Percentiles rank a stretch among this genome's conserved stretches.
Evolutionary conservation across 2,329 filamentous ascomycete genomes (phyloP).

Genomic region (Neurospora sp.): DNA sequence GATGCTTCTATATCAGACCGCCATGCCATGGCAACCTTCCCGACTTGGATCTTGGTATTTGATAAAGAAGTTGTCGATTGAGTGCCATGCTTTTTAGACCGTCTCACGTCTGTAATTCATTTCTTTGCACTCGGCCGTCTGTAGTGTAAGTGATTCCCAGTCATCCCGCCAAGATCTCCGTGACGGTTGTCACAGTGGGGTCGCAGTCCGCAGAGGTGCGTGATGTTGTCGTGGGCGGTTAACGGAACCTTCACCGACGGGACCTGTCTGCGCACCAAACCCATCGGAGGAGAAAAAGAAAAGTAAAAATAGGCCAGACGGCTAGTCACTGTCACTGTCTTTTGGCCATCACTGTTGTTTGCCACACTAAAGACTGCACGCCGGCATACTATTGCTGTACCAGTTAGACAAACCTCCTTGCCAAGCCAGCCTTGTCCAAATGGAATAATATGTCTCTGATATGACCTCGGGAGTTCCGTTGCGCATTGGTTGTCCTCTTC

Average conservation of each 20-base stretch:
- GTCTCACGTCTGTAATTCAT: not conserved
- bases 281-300: not conserved
- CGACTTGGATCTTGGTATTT: not conserved
- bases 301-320: not conserved
- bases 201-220: not conserved
- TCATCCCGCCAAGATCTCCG: not conserved
- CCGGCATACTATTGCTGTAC: not conserved
- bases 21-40: not conserved
- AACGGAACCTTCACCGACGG: not conserved
- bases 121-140: not conserved
- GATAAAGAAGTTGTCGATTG: not conserved
- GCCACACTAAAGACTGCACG: not conserved
- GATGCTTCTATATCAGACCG: not conserved
- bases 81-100: not conserved
- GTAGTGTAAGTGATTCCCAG: not conserved
- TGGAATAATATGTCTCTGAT: not conserved
- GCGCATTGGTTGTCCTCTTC: not conserved
- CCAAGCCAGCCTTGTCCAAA: not conserved
- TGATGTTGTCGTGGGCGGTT: not conserved
- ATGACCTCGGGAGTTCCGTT: not conserved
- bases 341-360: not conserved
- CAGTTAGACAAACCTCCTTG: not conserved
- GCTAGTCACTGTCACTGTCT: not conserved
- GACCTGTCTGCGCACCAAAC: not conserved
- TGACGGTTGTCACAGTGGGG: not conserved